A percentile compares a stretch with the other conserved stretches of the same genome.
These are phyloP conservation scores for Macrophomina pseudophaseolina DNA, from an alignment of 2,329 filamentous ascomycete genomes.

Conservation along the genomic window DNA sequence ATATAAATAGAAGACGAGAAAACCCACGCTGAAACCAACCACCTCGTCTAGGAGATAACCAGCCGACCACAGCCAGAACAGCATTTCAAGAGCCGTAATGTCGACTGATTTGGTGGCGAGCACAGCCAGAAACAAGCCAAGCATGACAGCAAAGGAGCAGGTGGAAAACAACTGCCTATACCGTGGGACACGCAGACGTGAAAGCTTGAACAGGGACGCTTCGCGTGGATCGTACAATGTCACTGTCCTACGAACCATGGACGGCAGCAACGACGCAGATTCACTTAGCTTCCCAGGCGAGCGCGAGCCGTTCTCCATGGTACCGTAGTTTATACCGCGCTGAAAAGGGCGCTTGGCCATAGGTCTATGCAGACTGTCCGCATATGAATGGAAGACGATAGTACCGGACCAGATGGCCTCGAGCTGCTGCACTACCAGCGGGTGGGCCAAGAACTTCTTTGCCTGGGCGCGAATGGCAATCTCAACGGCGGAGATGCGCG, in stretches of 20 bases:
- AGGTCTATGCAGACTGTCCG: slow-evolving; percentile 79
- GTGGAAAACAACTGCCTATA: slow-evolving; percentile 93
- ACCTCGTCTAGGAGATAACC: slow-evolving; percentile 97
- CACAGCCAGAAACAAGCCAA: slow-evolving; percentile 84
- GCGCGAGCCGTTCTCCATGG: slow-evolving; percentile 19
- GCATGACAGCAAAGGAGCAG: slow-evolving; percentile 80
- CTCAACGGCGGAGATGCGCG: slow-evolving; percentile 87
- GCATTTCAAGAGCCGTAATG: slow-evolving; percentile 82
- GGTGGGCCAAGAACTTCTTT: slow-evolving; percentile 90
- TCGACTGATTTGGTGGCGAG: slow-evolving; percentile 74
- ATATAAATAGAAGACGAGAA: neutral
- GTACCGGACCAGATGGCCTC: slow-evolving; percentile 97
- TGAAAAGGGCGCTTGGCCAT: slow-evolving; percentile 46
- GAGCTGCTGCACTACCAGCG: slow-evolving; percentile 90
- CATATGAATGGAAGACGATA: slow-evolving; percentile 90
- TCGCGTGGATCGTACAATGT: slow-evolving; percentile 89
- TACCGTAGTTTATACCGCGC: slow-evolving; percentile 38
- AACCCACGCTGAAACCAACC: slow-evolving; percentile 79
- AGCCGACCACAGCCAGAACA: slow-evolving; percentile 98
- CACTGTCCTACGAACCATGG: slow-evolving; percentile 68
- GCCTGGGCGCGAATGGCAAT: slow-evolving; percentile 91
- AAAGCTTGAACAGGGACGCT: slow-evolving; percentile 89
- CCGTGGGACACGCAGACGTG: slow-evolving; percentile 84
- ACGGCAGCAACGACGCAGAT: slow-evolving; percentile 34
- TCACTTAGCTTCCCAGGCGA: slow-evolving; percentile 13